Percentiles rank a stretch among this genome's conserved stretches.
phyloP scores from a whole-genome alignment of 805 yeast genomes.

The Priceomyces castillae region DNA sequence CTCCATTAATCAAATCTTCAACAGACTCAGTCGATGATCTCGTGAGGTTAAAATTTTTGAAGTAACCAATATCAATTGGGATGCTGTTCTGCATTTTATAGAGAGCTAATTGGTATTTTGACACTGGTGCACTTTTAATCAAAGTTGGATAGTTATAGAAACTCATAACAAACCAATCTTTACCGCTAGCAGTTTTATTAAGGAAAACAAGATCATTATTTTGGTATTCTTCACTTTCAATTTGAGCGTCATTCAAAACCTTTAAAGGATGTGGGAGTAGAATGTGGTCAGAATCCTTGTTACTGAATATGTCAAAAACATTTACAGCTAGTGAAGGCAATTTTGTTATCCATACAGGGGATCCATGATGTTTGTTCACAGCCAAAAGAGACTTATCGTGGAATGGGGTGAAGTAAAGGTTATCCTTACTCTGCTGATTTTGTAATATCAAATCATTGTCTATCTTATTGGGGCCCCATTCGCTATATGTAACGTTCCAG shows the following conservation, averaged over 20 bases:
- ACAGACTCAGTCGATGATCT: conserved; percentile 16
- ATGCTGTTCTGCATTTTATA: conserved; percentile 22
- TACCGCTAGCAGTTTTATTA: conserved; percentile 61
- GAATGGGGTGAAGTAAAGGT: conserved; percentile 77
- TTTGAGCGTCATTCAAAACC: conserved; percentile 32
- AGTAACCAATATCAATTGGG: conserved; percentile 14
- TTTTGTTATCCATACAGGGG: conserved; percentile 76
- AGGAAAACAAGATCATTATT: conserved; percentile 51
- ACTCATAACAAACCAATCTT: conserved; percentile 85
- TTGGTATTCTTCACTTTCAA: conserved; percentile 16
- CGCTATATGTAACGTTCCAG: conserved; percentile 83
- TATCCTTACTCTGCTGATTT: conserved; percentile 59
- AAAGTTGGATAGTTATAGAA: conserved; percentile 74
- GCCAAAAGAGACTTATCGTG: conserved; percentile 80
- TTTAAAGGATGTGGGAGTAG: conserved; percentile 69
- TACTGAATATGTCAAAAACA: conserved; percentile 70
- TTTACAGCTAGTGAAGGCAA: conserved; percentile 70
- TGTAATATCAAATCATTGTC: conserved; percentile 53
- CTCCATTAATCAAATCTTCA: conserved; percentile 32
- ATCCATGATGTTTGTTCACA: conserved; percentile 61
- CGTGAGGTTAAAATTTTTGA: conserved; percentile 18
- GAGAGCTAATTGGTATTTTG: conserved; percentile 52
- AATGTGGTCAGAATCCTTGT: conserved; percentile 35
- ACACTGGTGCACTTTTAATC: conserved; percentile 74
- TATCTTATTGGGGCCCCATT: conserved; percentile 90